Conservation (phyloP, 495 filamentous ascomycete genomes). For the Podospora conica region DNA sequence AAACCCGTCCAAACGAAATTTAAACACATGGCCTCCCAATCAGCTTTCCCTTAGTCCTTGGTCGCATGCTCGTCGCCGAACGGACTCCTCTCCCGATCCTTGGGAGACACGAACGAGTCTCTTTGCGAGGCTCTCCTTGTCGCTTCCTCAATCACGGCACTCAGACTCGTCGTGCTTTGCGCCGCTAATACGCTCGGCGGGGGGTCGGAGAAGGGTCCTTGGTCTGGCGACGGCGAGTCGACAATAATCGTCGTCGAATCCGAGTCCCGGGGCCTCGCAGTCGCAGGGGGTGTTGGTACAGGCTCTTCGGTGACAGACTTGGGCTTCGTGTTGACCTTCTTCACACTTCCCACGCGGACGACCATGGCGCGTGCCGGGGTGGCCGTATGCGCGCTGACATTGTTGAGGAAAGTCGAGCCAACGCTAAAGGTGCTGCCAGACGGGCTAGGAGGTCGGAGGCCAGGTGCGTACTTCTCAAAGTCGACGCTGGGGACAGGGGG, state of each 20-base stretch:
- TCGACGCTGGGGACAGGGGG: conserved; percentile 52
- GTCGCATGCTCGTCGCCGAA: conserved; percentile 53
- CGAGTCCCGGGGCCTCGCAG: conserved; percentile 27
- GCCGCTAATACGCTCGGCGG: conserved; percentile 29
- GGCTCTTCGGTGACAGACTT: conserved; percentile 20
- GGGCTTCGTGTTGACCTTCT: conserved; percentile 33
- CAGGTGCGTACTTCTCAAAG: conserved; percentile 43
- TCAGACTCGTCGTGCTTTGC: conserved; percentile 41
- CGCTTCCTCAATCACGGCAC: conserved; percentile 49
- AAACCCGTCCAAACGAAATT: not conserved
- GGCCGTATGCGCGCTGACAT: conserved; percentile 47
- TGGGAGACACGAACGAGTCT: conserved; percentile 22
- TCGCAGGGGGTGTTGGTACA: conserved; percentile 18
- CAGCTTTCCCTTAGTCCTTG: conserved; percentile 26
- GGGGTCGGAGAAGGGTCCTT: conserved; percentile 55
- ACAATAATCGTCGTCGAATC: conserved; percentile 43
- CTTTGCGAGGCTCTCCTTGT: conserved; percentile 36
- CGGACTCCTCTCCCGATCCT: conserved; percentile 40
- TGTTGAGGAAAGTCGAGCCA: conserved; percentile 59
- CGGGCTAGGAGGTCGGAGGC: conserved; percentile 41
- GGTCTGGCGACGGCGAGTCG: conserved; percentile 42
- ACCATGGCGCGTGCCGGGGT: conserved; percentile 49
- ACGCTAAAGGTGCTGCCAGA: conserved; percentile 52
- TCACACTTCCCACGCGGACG: conserved; percentile 46
- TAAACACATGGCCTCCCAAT: not conserved